These are phyloP conservation scores for Tetrapisispora iriomotensis DNA, from an alignment of 805 yeast species.

Conservation along the genomic window DNA sequence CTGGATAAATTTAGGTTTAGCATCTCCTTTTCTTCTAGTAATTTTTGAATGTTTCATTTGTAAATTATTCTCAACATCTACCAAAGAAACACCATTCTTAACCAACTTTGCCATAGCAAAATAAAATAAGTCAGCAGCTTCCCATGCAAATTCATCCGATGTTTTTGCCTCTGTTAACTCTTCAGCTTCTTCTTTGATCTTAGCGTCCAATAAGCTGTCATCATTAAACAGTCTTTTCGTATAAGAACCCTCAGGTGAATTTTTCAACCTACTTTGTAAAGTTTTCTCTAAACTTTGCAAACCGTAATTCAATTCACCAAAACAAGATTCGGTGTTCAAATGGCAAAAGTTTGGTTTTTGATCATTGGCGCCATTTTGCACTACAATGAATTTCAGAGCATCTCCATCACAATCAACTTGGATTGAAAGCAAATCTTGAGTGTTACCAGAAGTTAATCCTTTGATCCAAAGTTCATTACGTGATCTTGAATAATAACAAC, in stretches of 20 bases:
- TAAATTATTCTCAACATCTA: constrained; percentile 76
- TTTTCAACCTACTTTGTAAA: constrained; percentile 45
- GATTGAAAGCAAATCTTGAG: constrained; percentile 61
- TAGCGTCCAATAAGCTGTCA: constrained; percentile 63
- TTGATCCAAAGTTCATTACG: constrained; percentile 91
- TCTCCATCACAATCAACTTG: constrained; percentile 89
- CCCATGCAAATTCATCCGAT: constrained; percentile 79
- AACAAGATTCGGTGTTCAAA: constrained; percentile 68
- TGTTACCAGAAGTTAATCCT: constrained; percentile 94
- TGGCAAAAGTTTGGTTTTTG: constrained; percentile 79
- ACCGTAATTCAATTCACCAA: constrained; percentile 57
- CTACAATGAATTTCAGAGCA: constrained; percentile 77
- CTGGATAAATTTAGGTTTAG: constrained; percentile 67
- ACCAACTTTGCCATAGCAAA: constrained; percentile 67
- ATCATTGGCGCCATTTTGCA: constrained; percentile 48
- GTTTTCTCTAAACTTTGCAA: constrained; percentile 54
- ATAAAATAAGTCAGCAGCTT: constrained; percentile 85
- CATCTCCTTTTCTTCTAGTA: constrained; percentile 91
- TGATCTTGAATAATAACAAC: constrained; percentile 86
- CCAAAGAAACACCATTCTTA: constrained; percentile 66
- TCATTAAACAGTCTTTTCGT: constrained; percentile 82
- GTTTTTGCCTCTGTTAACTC: constrained; percentile 79
- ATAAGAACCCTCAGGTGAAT: constrained; percentile 89
- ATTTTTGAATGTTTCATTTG: constrained; percentile 78
- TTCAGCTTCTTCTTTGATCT: constrained; percentile 92